Base-by-base conservation (phyloP, 1,139 yeast species). In the Taphrina flavorubra region DNA sequence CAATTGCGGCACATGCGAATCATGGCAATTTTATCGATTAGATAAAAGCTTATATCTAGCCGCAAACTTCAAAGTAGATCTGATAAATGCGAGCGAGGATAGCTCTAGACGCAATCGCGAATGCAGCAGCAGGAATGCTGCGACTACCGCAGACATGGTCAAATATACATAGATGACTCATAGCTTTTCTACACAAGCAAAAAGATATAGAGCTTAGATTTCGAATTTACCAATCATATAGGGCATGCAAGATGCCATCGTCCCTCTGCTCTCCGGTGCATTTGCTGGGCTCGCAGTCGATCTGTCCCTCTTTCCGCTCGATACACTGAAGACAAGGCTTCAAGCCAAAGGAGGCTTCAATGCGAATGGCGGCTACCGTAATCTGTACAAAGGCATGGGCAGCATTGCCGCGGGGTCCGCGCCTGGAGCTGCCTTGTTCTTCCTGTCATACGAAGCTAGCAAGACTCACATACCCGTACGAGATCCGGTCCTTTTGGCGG, bases 251-350 rank as follows among this genome's bases (percentile, higher is more conserved):
- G 67, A 63, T 34, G 39, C 61, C 4, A 16, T 39, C 6, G 37
- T 63, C 11, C 67, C 67, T 42, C 44, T 63, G 47, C 47, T 63
- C 18, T 42, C 55, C 34, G 99, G 99, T 58, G 99, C 91, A 18
- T 87, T 96, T 73, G 97, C 99, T 1, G 99, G 99, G 13, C 92
- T 97, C 2, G 87, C 96, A 6, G 92, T 97, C 0, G 99, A 94
- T 79, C 81, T 94, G 60, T 92, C 90, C 8, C 94, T 94, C 79
- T 94, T 94, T 81, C 99, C 99, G 10, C 90, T 94, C 59, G 99
- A 95, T 75, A 95, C 99, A 1, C 75, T 94, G 72, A 94, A 94
- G 79, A 94, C 99, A 0, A 81, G 99, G 70, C 81, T 94, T 18
- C 99, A 94, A 77, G 98, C 99, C 44, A 87, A 87, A 76, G 97